Evolutionary conservation across 2,329 filamentous ascomycete species (phyloP), one percentile per base, ranked within the genome.

Genomic region (Xylariaceae sp.): DNA sequence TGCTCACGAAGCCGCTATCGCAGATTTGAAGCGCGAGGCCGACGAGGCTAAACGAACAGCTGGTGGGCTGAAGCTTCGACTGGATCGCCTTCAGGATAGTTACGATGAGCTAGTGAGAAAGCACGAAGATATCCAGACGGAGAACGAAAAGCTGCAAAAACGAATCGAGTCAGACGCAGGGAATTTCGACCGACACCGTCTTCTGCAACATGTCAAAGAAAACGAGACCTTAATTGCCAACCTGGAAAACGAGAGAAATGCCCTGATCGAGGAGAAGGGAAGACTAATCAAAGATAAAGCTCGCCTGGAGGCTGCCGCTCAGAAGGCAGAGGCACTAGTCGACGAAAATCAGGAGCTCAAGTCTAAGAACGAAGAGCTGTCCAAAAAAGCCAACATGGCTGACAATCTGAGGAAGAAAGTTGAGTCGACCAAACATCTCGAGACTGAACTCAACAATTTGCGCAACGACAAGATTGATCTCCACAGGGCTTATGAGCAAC

Each of bases 201-300:
- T 87, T 60, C 75, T 85, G 59, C 71, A 73, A 41, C 79, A 80
- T 58, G 73, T 86, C 19, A 79, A 80, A 39, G 83, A 90, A 60
- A 84, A 88, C 62, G 85, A 89, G 66, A 79, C 86, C 52, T 75
- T 90, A 45, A 91, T 92, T 63, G 83, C 84, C 38, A 80, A 76
- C 19, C 81, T 90, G 60, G 88, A 92, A 66, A 78, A 79, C 17
- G 81, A 88, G 60, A 71, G 86, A 11, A 81, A 87, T 51, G 74
- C 78, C 31, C 69, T 78, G 55, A 71, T 72, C 16, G 65, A 72
- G 14, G 66, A 71, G 66, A 80, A 73, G 58, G 72, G 73, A 41
- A 72, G 69, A 22, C 61, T 69, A n/a, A 44, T 63, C 13, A 64
- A 64, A 54, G 64, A 67, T 40, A 65, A 62, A 47, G 47, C 44